Evolutionary conservation across 2,329 filamentous ascomycete species (phyloP).

Genomic region (Ceratocystis harringtonii): DNA sequence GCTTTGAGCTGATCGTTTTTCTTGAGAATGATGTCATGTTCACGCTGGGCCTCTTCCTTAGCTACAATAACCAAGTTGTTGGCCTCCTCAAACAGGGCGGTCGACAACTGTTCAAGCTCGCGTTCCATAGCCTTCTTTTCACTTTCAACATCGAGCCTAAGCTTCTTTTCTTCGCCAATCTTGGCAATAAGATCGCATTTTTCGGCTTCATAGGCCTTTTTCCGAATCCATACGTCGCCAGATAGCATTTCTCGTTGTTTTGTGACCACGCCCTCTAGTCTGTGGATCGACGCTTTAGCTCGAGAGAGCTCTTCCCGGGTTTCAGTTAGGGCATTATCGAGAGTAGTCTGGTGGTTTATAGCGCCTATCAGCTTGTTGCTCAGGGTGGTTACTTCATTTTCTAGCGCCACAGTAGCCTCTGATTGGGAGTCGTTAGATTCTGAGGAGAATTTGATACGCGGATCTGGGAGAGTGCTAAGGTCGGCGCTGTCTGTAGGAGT

Average conservation of each 20-base stretch:
- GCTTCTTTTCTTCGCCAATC: slow-evolving; percentile 49
- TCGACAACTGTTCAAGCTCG: slow-evolving; percentile 79
- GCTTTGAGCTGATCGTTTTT: slow-evolving; percentile 77
- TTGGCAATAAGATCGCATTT: slow-evolving; percentile 43
- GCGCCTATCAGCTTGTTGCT: slow-evolving; percentile 95
- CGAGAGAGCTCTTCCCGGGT: slow-evolving; percentile 71
- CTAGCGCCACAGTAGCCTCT: slow-evolving; percentile 24
- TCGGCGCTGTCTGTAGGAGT: slow-evolving; percentile 40
- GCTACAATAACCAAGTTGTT: slow-evolving; percentile 88
- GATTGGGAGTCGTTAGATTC: neutral
- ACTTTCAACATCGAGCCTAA: slow-evolving; percentile 51
- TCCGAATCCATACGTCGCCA: slow-evolving; percentile 61
- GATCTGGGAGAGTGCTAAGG: slow-evolving; percentile 55
- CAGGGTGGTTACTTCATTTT: slow-evolving; percentile 68
- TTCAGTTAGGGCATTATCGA: slow-evolving; percentile 75
- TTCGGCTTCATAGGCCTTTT: slow-evolving; percentile 58
- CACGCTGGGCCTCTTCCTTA: slow-evolving; percentile 73
- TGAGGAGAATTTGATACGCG: slow-evolving; percentile 35
- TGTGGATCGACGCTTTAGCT: slow-evolving; percentile 49
- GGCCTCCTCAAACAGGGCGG: slow-evolving; percentile 91
- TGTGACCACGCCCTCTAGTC: slow-evolving; percentile 51
- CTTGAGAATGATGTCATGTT: slow-evolving; percentile 65
- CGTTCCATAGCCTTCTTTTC: slow-evolving; percentile 83
- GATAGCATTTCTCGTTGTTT: slow-evolving; percentile 58
- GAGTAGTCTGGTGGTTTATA: slow-evolving; percentile 85